Evolutionary conservation across 495 filamentous ascomycete genomes (phyloP).

Genomic region (Penicillium salamii): DNA sequence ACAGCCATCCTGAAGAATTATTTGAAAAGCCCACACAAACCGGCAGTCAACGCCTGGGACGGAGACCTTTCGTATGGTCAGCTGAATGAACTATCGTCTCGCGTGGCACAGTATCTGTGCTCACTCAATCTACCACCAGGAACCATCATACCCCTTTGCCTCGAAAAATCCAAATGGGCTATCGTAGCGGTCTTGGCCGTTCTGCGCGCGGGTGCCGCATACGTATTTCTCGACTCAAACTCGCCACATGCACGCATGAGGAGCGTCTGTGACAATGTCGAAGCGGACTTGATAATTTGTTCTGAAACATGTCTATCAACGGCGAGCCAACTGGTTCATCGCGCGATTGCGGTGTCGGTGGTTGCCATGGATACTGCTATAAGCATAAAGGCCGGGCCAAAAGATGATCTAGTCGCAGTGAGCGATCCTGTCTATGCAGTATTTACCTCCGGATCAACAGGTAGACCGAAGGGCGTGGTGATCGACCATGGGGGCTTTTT

Average conservation of each 20-base stretch:
- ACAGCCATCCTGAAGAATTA: too few relatives aligned
- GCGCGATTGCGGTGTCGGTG: background rate
- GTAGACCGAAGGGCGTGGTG: slow-evolving; percentile 38
- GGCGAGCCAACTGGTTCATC: background rate
- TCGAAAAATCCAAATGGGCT: slow-evolving; percentile 30
- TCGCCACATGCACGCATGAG: background rate
- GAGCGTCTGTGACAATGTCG: background rate
- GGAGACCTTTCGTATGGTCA: slow-evolving; percentile 17
- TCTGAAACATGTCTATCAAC: too few relatives aligned
- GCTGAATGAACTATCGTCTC: slow-evolving; percentile 35
- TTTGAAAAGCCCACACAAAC: too few relatives aligned
- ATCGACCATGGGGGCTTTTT: slow-evolving; percentile 33
- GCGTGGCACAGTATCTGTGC: slow-evolving; percentile 32
- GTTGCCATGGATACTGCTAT: background rate
- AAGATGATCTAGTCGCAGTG: too few relatives aligned
- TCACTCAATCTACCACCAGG: slow-evolving; percentile 32
- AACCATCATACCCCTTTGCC: slow-evolving; percentile 37
- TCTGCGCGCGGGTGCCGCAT: background rate
- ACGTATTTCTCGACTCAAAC: background rate
- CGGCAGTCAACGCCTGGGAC: slow-evolving; percentile 14
- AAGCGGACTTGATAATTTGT: background rate
- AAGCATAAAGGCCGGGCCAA: background rate
- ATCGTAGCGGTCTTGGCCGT: background rate
- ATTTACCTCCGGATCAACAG: slow-evolving; percentile 35
- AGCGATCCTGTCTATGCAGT: too few relatives aligned